Evolutionary conservation across 2,329 filamentous ascomycete genomes (phyloP), one percentile per base, ranked within the genome.

Genomic region (Botrytis medusae): DNA sequence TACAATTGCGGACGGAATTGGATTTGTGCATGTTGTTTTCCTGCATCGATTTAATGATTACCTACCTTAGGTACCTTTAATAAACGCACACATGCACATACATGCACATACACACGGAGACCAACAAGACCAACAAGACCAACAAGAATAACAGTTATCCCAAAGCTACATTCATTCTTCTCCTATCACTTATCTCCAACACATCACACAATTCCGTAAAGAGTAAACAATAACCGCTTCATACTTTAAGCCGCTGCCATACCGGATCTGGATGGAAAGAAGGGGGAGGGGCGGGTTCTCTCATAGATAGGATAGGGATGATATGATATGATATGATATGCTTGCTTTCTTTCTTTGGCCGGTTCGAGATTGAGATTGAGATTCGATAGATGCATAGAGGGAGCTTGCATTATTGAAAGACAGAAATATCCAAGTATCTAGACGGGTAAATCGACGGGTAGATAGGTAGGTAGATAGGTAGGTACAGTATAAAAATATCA

Each of bases 151-250:
- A 61, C 59, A 14, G 25, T 37, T 16, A 25, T 25, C 7, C 22
- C 5, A 2, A 4, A 14, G 32, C 34, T 8, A 40, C 10, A 32
- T 18, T 34, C 4, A n/a, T n/a, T 22, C 29, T 44, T 65, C 42
- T 40, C 63, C 44, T 44, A 65, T 51, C 63, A 51, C 25, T 10
- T 16, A 7, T 22, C 29, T 29, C 29, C 29, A 37, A n/a, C 32
- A 10, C 10, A n/a, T 12, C 16, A 42, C 32, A n/a, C 42, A 22
- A 16, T 59, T 67, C 37, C 37, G 25, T 2, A 57, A 37, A 4
- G 8, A 40, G 70, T 7, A 67, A 59, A 59, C 16, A 10, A 72
- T 72, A 72, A 59, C 22, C 61, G 60, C 70, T 59, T 37, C 14
- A 5, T 8, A 37, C 37, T 37, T 10, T 8, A n/a, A 20, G 29